phyloP scores from a whole-genome alignment of 805 yeast genomes.

The Brettanomyces bruxellensis region DNA sequence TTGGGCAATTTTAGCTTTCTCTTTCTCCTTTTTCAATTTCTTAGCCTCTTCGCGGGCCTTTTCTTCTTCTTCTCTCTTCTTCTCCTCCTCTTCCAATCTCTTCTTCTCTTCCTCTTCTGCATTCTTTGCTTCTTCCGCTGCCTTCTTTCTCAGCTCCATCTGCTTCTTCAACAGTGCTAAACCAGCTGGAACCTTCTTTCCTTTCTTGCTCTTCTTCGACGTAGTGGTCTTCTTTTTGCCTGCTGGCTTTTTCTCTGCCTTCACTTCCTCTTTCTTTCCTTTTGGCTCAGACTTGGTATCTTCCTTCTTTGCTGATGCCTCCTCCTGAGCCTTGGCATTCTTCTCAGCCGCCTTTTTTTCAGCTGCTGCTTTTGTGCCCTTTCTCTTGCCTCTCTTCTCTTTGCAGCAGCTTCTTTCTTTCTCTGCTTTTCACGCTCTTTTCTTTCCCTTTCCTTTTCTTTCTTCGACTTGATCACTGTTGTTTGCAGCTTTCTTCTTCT shows the following conservation, averaged over 20 bases:
- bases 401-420: constrained; percentile 84
- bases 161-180: constrained; percentile 87
- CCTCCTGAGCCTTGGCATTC: constrained; percentile 13
- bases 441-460: constrained; percentile 91
- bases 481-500: constrained; percentile 13
- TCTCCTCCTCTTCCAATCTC: constrained; percentile 42
- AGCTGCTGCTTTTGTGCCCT: constrained; percentile 25
- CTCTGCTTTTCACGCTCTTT: constrained; percentile 85
- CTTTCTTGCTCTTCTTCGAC: constrained; percentile 33
- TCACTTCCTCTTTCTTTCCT: constrained; percentile 17
- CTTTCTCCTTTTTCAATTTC: constrained; percentile 74
- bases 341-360: constrained; percentile 35
- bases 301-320: constrained; percentile 17
- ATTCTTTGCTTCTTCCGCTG: constrained; percentile 74
- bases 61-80: constrained; percentile 49
- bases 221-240: not conserved
- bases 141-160: constrained; percentile 77
- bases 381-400: constrained; percentile 34
- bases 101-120: constrained; percentile 61
- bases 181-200: constrained; percentile 82
- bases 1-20: constrained; percentile 78
- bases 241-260: constrained; percentile 24
- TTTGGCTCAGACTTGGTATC: constrained; percentile 13
- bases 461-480: constrained; percentile 80
- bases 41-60: constrained; percentile 52